Evolutionary conservation across 495 filamentous ascomycete species (phyloP).

Genomic region (Aspergillus carlsbadensis): DNA sequence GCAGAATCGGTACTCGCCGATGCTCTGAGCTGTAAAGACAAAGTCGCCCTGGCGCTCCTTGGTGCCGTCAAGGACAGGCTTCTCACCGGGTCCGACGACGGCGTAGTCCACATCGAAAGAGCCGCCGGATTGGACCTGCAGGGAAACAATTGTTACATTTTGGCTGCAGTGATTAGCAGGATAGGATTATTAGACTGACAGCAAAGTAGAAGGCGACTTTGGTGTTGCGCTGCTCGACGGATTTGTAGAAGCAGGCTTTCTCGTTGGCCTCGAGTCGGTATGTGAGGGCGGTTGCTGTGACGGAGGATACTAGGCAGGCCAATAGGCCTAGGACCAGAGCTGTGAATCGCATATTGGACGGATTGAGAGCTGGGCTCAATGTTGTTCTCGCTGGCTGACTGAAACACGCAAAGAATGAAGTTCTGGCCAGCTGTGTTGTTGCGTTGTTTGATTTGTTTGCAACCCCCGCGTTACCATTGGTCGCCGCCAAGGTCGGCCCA

Average conservation of each 20-base stretch:
- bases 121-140: constrained; percentile 89
- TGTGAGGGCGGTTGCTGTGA: constrained; percentile 82
- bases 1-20: constrained; percentile 96
- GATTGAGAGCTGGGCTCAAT: constrained; percentile 14
- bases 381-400: constrained; percentile 1
- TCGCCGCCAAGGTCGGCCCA: no score
- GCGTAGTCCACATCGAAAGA: constrained; percentile 95
- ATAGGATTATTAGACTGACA: constrained; percentile 51
- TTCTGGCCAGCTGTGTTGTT: constrained; percentile 40
- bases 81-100: constrained; percentile 79
- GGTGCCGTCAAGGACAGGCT: constrained; percentile 78
- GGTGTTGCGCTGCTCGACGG: constrained; percentile 63
- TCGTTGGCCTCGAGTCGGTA: constrained; percentile 91
- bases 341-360: constrained; percentile 39
- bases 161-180: background rate
- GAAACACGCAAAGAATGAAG: constrained; percentile 25
- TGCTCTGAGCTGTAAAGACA: constrained; percentile 90
- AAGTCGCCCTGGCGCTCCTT: constrained; percentile 98
- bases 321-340: constrained; percentile 54
- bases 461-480: constrained; percentile 4
- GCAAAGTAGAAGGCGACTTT: constrained; percentile 99
- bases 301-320: constrained; percentile 60
- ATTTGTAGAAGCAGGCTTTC: constrained; percentile 90
- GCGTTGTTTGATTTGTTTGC: constrained; percentile 43
- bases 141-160: background rate